Evolutionary conservation across 495 filamentous ascomycete genomes (phyloP).

Genomic region (Penicillium lagena): DNA sequence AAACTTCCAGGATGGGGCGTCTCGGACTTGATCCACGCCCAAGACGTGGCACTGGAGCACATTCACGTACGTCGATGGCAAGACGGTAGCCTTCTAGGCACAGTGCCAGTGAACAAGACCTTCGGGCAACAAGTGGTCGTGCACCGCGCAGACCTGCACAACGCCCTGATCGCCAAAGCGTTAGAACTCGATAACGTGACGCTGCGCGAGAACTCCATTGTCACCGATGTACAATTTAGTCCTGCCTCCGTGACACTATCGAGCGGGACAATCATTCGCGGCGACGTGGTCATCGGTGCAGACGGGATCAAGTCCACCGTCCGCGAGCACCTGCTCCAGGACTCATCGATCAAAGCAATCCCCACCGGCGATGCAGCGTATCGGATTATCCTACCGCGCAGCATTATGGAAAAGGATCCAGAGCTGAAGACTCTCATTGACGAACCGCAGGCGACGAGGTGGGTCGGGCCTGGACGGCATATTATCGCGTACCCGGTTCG

Average conservation of each 20-base stretch:
- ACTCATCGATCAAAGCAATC: conserved; percentile 20
- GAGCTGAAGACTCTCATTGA: conserved; percentile 27
- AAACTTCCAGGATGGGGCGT: conserved; percentile 32
- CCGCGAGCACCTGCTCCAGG: conserved; percentile 23
- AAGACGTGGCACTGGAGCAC: conserved; percentile 33
- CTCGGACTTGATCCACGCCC: conserved; percentile 30
- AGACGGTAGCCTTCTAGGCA: conserved; percentile 29
- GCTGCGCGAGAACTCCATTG: conserved; percentile 26
- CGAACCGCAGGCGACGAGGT: conserved; percentile 33
- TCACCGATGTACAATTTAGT: conserved; percentile 24
- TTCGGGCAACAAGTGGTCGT: conserved; percentile 37
- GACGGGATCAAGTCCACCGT: conserved; percentile 42
- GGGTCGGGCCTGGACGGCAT: conserved; percentile 38
- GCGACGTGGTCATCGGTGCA: conserved; percentile 39
- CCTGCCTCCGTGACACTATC: conserved; percentile 27
- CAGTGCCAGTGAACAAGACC: conserved; percentile 34
- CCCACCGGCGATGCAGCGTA: conserved; percentile 41
- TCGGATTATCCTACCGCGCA: conserved; percentile 32
- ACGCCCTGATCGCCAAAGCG: conserved; percentile 31
- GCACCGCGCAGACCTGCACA: conserved; percentile 40
- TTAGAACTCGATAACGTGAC: conserved; percentile 29
- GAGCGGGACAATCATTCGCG: conserved; percentile 25
- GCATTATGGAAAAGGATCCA: conserved; percentile 30
- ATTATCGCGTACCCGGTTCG: conserved; percentile 39
- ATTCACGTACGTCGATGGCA: conserved; percentile 40